Conservation (phyloP, 2,329 filamentous ascomycete genomes). For the Rhytidhysteron rufulum region DNA sequence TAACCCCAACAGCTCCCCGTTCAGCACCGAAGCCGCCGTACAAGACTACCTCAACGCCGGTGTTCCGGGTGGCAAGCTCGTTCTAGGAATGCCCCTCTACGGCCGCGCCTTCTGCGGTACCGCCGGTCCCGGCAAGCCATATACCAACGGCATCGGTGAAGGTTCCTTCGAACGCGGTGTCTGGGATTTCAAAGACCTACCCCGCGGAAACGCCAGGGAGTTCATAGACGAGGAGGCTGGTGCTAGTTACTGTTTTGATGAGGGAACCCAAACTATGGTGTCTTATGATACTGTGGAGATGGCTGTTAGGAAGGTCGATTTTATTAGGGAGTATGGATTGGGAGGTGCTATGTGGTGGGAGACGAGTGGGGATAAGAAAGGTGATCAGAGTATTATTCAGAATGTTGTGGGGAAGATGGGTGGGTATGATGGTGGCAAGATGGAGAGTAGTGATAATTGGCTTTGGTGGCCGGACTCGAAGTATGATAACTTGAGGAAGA, state of each 20-base stretch:
- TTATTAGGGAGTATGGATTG: conserved; percentile 62
- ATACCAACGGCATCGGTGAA: conserved; percentile 68
- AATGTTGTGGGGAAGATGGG: conserved; percentile 39
- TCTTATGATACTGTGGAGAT: conserved; percentile 70
- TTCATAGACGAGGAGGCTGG: conserved; percentile 58
- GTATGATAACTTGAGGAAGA: conserved; percentile 51
- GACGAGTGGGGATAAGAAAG: conserved; percentile 70
- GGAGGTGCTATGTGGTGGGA: conserved; percentile 99
- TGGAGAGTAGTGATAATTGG: conserved; percentile 48
- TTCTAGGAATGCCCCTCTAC: conserved; percentile 89
- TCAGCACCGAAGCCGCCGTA: conserved; percentile 69
- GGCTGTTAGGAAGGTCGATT: conserved; percentile 66
- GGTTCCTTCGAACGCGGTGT: conserved; percentile 76
- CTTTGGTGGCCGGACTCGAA: conserved; percentile 50
- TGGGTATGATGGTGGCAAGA: conserved; percentile 33
- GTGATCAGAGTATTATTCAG: conserved; percentile 59
- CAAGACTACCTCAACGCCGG: conserved; percentile 61
- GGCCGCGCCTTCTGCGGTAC: conserved; percentile 81
- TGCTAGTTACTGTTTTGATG: conserved; percentile 76
- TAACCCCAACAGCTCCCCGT: conserved; percentile 67
- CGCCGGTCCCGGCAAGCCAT: conserved; percentile 66
- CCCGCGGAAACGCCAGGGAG: conserved; percentile 63
- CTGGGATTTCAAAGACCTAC: conserved; percentile 85
- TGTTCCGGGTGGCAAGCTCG: conserved; percentile 68
- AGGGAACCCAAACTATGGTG: conserved; percentile 61